These are phyloP conservation scores for Arthrobotrys iridis DNA, from an alignment of 2,329 filamentous ascomycete species.

Conservation along the genomic window DNA sequence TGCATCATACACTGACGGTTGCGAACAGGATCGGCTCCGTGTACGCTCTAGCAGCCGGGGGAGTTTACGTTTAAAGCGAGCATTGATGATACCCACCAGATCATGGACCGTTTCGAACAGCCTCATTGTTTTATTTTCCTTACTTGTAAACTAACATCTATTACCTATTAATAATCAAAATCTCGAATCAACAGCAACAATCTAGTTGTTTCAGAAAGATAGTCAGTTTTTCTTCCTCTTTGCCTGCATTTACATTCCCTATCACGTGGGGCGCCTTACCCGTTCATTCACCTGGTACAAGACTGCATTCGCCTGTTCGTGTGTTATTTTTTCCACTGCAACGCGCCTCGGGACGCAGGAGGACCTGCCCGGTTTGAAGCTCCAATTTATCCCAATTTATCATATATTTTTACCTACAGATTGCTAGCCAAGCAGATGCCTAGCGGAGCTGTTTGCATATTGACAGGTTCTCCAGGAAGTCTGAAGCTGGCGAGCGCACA, in stretches of 20 bases:
- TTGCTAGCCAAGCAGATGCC: neutral
- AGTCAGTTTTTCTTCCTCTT: neutral
- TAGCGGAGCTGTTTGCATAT: neutral
- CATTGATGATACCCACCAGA: constrained; percentile 9
- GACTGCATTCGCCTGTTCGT: no score
- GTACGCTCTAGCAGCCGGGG: constrained; percentile 98
- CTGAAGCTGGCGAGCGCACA: constrained; percentile 15
- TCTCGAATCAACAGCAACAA: neutral
- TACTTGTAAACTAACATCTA: constrained; percentile 2
- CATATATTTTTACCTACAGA: neutral
- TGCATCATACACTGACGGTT: constrained; percentile 1
- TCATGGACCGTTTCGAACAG: neutral
- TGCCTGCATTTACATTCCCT: neutral
- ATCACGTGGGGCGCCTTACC: constrained; percentile 2
- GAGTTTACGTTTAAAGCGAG: constrained; percentile 85
- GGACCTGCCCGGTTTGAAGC: neutral
- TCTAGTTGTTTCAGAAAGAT: neutral
- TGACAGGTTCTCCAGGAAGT: constrained; percentile 11
- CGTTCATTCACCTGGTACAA: no score
- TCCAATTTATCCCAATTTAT: no score
- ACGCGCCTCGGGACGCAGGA: neutral
- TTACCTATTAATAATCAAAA: constrained; percentile 3
- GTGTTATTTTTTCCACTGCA: constrained; percentile 11
- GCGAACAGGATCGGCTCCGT: constrained; percentile 82
- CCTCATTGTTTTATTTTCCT: neutral